Percentiles rank a stretch among this genome's conserved stretches.
phyloP scores from a whole-genome alignment of 2,329 filamentous ascomycete species.

The Nigrograna mackinnonii region DNA sequence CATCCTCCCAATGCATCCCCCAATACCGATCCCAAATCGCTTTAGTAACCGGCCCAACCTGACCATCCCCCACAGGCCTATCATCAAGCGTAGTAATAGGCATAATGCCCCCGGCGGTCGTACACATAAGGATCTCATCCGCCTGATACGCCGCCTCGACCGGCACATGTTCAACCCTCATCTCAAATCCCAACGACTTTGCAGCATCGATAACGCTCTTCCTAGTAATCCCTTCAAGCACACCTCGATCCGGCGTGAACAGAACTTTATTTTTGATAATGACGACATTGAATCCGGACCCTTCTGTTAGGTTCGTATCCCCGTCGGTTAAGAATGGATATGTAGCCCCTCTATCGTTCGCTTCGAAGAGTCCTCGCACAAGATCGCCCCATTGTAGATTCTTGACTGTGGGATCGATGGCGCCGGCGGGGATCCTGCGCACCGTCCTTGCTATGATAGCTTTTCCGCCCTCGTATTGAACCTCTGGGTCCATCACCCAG shows the following conservation, averaged over 20 bases:
- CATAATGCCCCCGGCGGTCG: conserved; percentile 58
- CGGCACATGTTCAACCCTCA: conserved; percentile 47
- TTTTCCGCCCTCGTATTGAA: conserved; percentile 40
- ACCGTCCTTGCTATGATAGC: conserved; percentile 53
- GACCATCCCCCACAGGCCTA: conserved; percentile 44
- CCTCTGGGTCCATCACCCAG: conserved; percentile 54
- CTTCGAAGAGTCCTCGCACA: conserved; percentile 51
- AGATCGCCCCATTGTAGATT: conserved; percentile 58
- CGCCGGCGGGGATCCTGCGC: conserved; percentile 47
- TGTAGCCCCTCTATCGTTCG: conserved; percentile 48
- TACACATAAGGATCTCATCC: conserved; percentile 52
- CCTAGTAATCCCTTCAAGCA: conserved; percentile 54
- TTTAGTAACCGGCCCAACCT: conserved; percentile 51
- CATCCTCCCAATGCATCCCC: conserved; percentile 54
- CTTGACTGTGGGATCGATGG: conserved; percentile 57
- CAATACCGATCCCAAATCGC: conserved; percentile 57
- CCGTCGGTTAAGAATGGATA: conserved; percentile 58
- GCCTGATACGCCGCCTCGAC: conserved; percentile 43
- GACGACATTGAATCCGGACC: conserved; percentile 54
- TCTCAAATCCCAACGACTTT: conserved; percentile 31
- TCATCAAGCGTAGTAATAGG: conserved; percentile 54
- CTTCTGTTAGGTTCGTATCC: conserved; percentile 54
- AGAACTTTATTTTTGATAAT: conserved; percentile 50
- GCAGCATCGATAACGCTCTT: conserved; percentile 54
- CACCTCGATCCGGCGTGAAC: conserved; percentile 53